Evolutionary conservation across 139 green algal species (phyloP), one percentile per base, ranked within the genome.

Genomic region (Chlamydomonas incerta): DNA sequence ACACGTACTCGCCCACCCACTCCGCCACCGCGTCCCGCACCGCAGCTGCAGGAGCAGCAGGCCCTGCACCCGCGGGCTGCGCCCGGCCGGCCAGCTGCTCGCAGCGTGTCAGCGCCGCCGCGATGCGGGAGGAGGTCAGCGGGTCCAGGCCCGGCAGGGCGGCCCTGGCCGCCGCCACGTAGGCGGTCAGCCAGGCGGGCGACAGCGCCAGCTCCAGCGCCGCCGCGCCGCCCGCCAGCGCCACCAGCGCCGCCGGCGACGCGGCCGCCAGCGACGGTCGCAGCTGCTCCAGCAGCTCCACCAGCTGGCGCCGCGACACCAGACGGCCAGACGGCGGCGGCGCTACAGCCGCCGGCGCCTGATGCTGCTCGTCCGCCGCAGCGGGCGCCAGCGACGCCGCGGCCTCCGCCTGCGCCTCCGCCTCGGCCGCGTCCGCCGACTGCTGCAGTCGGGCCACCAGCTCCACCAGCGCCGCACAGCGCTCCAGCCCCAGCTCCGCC

Each of bases 391-490:
- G 34, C 18, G 62, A 37, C 23, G 77, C 62, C n/a, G 47, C 63
- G 31, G 60, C 24, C 23, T n/a, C 60, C 24, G 60, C 60, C 60
- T 66, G 18, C n/a, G n/a, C 63, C n/a, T 29, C 63, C 24, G 24
- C 62, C 10, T 14, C 24, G 8, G 33, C 34, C 3, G 1, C 68
- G 14, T 41, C 29, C 13, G 50, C 47, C 3, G 77, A 18, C 79
- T 85, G 79, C 65, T 75, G 79, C 46, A 85, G 31, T 31, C 79
- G 31, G 17, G 79, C 79, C 14, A 68, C 31, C 66, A 85, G 24
- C 66, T 85, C 65, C 47, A 85, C 33, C 65, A 75, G 47, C 31
- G 68, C 2, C 18, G 66, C 66, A 6, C 47, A 76, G 31, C 65
- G 47, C 66, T 85, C 79, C 18, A 68, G 4, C 0, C 66, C 65